These are phyloP conservation scores for Cyphellophora attinorum DNA, from an alignment of 2,329 filamentous ascomycete genomes.

Conservation along the genomic window DNA sequence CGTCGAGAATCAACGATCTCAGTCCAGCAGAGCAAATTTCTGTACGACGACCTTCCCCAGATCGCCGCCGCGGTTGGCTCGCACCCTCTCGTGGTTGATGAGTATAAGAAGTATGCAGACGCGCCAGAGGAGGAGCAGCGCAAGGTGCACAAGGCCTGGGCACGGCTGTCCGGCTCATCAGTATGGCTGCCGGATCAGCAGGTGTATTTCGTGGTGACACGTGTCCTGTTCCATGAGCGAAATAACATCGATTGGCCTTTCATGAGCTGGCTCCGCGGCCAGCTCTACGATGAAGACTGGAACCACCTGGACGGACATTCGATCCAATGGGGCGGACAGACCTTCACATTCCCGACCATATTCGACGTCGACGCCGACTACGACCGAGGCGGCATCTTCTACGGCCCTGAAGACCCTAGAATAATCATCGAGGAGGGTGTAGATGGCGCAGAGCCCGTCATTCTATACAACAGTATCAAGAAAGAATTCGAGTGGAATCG, in stretches of 20 bases:
- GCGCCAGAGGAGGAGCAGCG: constrained; percentile 7
- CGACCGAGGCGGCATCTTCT: constrained; percentile 7
- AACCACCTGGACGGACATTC: constrained; percentile 11
- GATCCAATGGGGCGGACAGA: constrained; percentile 13
- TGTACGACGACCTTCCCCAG: constrained; percentile 17
- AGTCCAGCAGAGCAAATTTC: constrained; percentile 19
- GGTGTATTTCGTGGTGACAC: constrained; percentile 15
- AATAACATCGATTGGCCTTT: constrained; percentile 11
- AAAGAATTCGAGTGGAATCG: constrained; percentile 5
- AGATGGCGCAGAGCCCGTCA: constrained; percentile 15
- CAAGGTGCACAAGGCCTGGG: constrained; percentile 13
- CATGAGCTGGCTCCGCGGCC: constrained; percentile 16
- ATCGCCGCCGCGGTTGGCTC: constrained; percentile 10
- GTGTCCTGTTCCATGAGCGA: constrained; percentile 18
- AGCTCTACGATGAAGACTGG: constrained; percentile 16
- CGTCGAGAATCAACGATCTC: constrained; percentile 12
- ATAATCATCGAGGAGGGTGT: constrained; percentile 16
- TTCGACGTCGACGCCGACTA: constrained; percentile 11
- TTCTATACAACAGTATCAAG: constrained; percentile 18
- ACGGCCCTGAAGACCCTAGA: constrained; percentile 17
- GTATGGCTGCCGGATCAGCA: constrained; percentile 16
- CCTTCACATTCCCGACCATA: constrained; percentile 12
- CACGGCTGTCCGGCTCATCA: constrained; percentile 14
- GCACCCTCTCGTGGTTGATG: constrained; percentile 14
- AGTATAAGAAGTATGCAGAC: constrained; percentile 11